phyloP scores from a whole-genome alignment of 495 filamentous ascomycete species.

The Chaetomium fimeti region DNA sequence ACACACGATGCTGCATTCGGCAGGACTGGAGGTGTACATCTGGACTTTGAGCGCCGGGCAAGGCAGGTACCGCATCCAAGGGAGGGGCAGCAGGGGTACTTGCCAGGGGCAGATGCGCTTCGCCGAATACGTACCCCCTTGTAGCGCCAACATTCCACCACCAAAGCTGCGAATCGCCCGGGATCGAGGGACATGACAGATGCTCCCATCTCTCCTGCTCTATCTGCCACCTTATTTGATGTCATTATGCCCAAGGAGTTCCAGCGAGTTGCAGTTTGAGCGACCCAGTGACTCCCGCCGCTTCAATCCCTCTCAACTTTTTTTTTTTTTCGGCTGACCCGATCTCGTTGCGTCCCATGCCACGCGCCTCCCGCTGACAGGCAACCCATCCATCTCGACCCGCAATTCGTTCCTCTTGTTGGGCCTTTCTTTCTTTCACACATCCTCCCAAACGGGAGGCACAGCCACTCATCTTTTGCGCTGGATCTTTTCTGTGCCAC shows the following conservation, averaged over 20 bases:
- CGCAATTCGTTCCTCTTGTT: constrained; percentile 23
- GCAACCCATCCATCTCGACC: constrained; percentile 17
- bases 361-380: constrained; percentile 18
- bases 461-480: constrained; percentile 25
- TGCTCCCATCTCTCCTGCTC: background rate
- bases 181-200: background rate
- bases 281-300: background rate
- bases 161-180: constrained; percentile 2
- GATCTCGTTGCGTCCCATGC: constrained; percentile 20
- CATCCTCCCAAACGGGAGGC: constrained; percentile 17
- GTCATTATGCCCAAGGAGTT: background rate
- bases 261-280: background rate
- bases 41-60: background rate
- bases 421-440: constrained; percentile 21
- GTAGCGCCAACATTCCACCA: constrained; percentile 22
- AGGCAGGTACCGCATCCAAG: constrained; percentile 21
- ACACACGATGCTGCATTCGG: constrained; percentile 27
- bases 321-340: constrained; percentile 31
- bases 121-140: constrained; percentile 17
- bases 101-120: constrained; percentile 29
- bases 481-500: constrained; percentile 18
- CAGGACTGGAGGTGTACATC: constrained; percentile 2
- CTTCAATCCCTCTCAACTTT: constrained; percentile 25
- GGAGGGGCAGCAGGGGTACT: constrained; percentile 28
- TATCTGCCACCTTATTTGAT: background rate